Evolutionary conservation across 495 filamentous ascomycete genomes (phyloP), one percentile per base, ranked within the genome.

Genomic region (Aspergillus asperescens): DNA sequence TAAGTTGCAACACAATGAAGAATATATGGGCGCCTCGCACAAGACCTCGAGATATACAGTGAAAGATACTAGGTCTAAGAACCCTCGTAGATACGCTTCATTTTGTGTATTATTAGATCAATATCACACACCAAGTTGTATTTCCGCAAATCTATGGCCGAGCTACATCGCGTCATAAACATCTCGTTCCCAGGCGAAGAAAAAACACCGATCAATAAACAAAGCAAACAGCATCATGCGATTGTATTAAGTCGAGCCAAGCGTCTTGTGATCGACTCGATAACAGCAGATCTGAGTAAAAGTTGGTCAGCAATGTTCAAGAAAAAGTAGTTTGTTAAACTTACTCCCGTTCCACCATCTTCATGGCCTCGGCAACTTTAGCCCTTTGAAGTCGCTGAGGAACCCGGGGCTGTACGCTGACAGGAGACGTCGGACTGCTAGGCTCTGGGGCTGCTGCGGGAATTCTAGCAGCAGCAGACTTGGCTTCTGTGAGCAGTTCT

Each of bases 341-440:
- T 50, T 42, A 77, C 75, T 90, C 86, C 65, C 86, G 73, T 34
- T 89, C 85, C 56, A 90, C 73, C 65, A 89, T 74, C 48, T 69
- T 70, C 75, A 85, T 86, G 9, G 88, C 81, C 66, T 89, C 82
- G 13, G 74, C 72, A 52, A 87, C 66, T 71, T 85, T 88, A 22
- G 78, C 80, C 50, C 79, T 82, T 54, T 87, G 78, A 34, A 89
- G 69, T 37, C 84, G 81, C 40, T 81, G 74, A 7, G 87, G 85
- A 38, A 90, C 82, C 70, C 76, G 68, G 13, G 71, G 65, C 12
- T 69, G 65, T 29, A 55, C 46, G 19, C 59, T 54, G 40, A 57
- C 38, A 20, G 68, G 65, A 54, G 65, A 64, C 7, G 58, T 58
- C 15, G 68, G 62, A 23, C 52, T 70, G 20, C 62, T 54, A 41